Conservation (phyloP, 176 grass and related monocot species). For the Oryza meridionalis region DNA sequence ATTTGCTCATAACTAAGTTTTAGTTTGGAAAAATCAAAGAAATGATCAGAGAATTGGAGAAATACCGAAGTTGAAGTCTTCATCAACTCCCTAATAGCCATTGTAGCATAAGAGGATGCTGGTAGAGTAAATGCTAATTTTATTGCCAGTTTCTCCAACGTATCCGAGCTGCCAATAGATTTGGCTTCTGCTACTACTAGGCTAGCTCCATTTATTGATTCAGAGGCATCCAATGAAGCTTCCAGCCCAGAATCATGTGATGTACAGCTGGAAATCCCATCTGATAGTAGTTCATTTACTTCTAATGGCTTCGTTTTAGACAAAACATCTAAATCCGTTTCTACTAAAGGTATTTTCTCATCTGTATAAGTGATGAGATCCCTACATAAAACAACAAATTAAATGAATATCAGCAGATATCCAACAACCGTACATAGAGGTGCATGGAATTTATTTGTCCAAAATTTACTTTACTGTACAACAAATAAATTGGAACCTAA, state of each 20-base stretch:
- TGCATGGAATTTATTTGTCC: neutral
- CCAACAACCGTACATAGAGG: neutral
- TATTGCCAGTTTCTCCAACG: conserved; percentile 63
- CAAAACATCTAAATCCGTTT: conserved; percentile 81
- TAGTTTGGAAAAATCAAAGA: conserved; percentile 12
- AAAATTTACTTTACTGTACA: conserved; percentile 5
- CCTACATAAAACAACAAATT: conserved; percentile 60
- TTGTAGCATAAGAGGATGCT: conserved; percentile 93
- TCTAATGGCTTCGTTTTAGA: conserved; percentile 38
- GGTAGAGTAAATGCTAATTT: conserved; percentile 91
- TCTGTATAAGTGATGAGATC: conserved; percentile 69
- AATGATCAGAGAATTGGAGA: conserved; percentile 12
- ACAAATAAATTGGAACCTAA: conserved; percentile 1
- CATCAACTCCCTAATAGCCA: conserved; percentile 91
- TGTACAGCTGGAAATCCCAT: conserved; percentile 27
- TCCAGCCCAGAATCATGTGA: conserved; percentile 15
- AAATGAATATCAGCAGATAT: conserved; percentile 29
- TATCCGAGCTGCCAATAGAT: conserved; percentile 45
- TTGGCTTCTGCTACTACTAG: conserved; percentile 8
- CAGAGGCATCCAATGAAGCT: conserved; percentile 29
- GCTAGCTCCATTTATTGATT: conserved; percentile 31
- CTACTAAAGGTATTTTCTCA: conserved; percentile 53
- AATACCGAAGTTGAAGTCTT: conserved; percentile 91
- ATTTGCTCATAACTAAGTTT: conserved; percentile 15
- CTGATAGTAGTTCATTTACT: conserved; percentile 43